A percentile compares a stretch with the other conserved stretches of the same genome.
These are phyloP conservation scores for Buxus sempervirens DNA, from an alignment of 164 flowering plant species.

Conservation along the genomic window DNA sequence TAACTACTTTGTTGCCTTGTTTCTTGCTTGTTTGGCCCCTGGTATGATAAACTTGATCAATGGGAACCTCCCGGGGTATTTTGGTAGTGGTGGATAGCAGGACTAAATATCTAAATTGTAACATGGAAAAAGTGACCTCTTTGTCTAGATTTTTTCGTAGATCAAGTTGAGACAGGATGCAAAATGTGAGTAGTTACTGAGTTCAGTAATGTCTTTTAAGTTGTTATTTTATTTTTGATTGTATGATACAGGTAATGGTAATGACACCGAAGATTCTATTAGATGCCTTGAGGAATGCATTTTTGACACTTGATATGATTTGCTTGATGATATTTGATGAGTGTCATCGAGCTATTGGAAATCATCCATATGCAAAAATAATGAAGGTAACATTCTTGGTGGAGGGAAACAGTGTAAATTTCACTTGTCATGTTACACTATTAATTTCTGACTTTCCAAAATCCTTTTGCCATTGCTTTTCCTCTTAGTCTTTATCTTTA, in stretches of 20 bases:
- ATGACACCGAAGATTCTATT: slow-evolving; percentile 88
- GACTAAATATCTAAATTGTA: background rate
- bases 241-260: slow-evolving; percentile 59
- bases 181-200: background rate
- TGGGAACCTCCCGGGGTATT: background rate
- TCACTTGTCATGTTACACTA: background rate
- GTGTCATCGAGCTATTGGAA: slow-evolving; percentile 76
- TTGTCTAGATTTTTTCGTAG: background rate
- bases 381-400: slow-evolving; percentile 59
- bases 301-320: slow-evolving; percentile 46
- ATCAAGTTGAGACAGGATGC: background rate
- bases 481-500: background rate
- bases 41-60: too few species aligned
- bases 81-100: background rate
- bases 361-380: slow-evolving; percentile 78
- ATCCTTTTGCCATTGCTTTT: background rate
- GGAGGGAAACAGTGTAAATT: background rate
- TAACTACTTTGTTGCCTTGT: too few species aligned
- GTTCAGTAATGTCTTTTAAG: background rate
- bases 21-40: too few species aligned
- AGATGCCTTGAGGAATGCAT: slow-evolving; percentile 82
- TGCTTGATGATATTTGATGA: slow-evolving; percentile 72
- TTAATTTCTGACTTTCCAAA: too few species aligned
- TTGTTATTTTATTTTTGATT: background rate
- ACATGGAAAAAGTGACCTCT: background rate